Evolutionary conservation across 2,329 filamentous ascomycete genomes (phyloP).

Genomic region (Xylariales sp.): DNA sequence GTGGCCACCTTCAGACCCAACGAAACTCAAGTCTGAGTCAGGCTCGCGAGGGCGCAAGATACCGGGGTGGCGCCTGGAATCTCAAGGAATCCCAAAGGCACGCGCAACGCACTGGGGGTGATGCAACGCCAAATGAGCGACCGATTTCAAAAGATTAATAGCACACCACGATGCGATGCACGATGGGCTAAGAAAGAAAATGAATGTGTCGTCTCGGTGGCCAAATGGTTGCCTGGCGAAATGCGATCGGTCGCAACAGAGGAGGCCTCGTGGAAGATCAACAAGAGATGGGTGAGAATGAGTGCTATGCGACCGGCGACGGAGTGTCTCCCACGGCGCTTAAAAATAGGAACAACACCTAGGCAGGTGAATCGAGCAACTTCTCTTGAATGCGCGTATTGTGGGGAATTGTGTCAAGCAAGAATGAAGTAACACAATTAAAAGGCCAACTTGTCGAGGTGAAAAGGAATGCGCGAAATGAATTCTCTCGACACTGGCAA

Average conservation of each 20-base stretch:
- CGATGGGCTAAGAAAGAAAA: background rate
- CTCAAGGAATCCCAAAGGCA: slow-evolving; percentile 17
- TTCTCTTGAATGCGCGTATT: slow-evolving; percentile 15
- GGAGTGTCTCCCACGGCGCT: slow-evolving; percentile 7
- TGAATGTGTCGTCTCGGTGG: slow-evolving; percentile 1
- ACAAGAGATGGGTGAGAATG: background rate
- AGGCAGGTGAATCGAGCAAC: slow-evolving; percentile 12
- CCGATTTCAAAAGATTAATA: background rate
- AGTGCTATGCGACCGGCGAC: slow-evolving; percentile 5
- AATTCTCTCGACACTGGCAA: background rate
- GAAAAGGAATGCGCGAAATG: slow-evolving; percentile 11
- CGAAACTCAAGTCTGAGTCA: slow-evolving; percentile 29
- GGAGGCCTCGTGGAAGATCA: background rate
- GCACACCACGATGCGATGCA: background rate
- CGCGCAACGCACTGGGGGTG: slow-evolving; percentile 10
- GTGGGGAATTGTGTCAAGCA: slow-evolving; percentile 5
- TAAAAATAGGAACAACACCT: slow-evolving; percentile 4
- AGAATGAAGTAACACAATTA: slow-evolving; percentile 5
- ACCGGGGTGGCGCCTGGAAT: slow-evolving; percentile 9
- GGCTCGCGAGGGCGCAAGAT: slow-evolving; percentile 11
- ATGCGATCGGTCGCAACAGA: background rate
- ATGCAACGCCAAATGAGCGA: slow-evolving; percentile 11
- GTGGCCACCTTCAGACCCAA: slow-evolving; percentile 28
- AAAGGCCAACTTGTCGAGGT: too few species aligned
- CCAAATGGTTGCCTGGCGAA: background rate